Evolutionary conservation across 306 rosid genomes (phyloP).

Genomic region (Prunus campanulata): DNA sequence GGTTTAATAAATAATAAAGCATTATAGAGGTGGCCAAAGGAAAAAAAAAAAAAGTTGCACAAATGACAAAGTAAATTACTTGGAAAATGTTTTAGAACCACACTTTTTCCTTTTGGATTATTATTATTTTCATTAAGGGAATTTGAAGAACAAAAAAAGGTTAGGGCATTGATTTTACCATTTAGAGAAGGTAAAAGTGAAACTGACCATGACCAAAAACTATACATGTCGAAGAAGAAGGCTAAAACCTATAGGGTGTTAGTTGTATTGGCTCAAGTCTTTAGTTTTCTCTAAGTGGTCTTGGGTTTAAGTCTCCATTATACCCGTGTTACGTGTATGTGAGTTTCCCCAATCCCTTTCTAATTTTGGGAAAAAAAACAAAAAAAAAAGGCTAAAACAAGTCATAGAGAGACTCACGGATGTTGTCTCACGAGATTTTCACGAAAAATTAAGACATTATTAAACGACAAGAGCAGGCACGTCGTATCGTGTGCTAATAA

Average conservation of each 20-base stretch:
- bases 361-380: too few species aligned
- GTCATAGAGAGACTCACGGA: neutral
- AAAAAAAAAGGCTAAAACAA: neutral
- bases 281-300: too few species aligned
- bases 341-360: accelerated
- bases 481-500: neutral
- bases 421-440: constrained; percentile 12
- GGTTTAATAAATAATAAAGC: neutral
- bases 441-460: neutral
- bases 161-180: neutral
- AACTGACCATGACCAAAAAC: neutral
- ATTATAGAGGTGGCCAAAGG: neutral
- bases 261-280: too few species aligned
- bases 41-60: neutral
- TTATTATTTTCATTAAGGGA: neutral
- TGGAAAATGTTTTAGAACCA: neutral
- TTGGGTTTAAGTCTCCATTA: too few species aligned
- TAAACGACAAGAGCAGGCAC: neutral
- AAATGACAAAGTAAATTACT: neutral
- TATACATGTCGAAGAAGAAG: neutral
- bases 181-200: neutral
- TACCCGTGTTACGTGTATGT: too few species aligned
- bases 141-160: neutral
- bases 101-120: neutral
- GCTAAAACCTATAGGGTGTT: too few species aligned